Evolutionary conservation across 2,329 filamentous ascomycete species (phyloP).

Genomic region (Aureobasidium sp.): DNA sequence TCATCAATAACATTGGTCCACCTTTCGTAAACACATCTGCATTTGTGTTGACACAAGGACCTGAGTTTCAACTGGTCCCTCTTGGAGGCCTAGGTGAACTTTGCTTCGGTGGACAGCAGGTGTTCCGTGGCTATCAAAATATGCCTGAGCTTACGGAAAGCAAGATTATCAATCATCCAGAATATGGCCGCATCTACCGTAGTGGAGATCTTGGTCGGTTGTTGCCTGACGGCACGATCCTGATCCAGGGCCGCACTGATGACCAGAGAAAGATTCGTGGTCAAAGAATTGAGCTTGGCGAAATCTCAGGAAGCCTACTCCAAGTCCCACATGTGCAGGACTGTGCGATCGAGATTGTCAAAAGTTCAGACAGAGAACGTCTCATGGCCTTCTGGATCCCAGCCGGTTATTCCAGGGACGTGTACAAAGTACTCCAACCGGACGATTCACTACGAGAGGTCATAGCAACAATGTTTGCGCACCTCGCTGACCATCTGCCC

Average conservation of each 20-base stretch:
- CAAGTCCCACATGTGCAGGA: conserved; percentile 48
- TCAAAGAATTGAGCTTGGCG: conserved; percentile 69
- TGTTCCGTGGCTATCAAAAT: conserved; percentile 67
- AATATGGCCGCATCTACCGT: conserved; percentile 68
- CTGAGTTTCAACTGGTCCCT: conserved; percentile 51
- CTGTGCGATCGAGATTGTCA: conserved; percentile 57
- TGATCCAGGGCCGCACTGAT: conserved; percentile 67
- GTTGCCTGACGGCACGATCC: conserved; percentile 66
- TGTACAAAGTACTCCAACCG: conserved; percentile 36
- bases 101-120: conserved; percentile 79
- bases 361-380: conserved; percentile 40
- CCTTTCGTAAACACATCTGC: conserved; percentile 70
- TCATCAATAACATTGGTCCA: conserved; percentile 68
- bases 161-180: conserved; percentile 63
- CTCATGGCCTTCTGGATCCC: conserved; percentile 66
- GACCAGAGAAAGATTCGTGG: conserved; percentile 78
- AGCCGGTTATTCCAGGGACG: conserved; percentile 15
- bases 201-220: conserved; percentile 78
- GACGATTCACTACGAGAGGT: conserved; percentile 23
- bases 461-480: conserved; percentile 46
- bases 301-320: conserved; percentile 61
- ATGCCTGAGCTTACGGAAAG: conserved; percentile 53
- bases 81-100: conserved; percentile 71
- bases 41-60: conserved; percentile 50
- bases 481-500: conserved; percentile 53